Evolutionary conservation across 192 early-diverging fungal species (phyloP).

Genomic region (Entomortierella lignicola): DNA sequence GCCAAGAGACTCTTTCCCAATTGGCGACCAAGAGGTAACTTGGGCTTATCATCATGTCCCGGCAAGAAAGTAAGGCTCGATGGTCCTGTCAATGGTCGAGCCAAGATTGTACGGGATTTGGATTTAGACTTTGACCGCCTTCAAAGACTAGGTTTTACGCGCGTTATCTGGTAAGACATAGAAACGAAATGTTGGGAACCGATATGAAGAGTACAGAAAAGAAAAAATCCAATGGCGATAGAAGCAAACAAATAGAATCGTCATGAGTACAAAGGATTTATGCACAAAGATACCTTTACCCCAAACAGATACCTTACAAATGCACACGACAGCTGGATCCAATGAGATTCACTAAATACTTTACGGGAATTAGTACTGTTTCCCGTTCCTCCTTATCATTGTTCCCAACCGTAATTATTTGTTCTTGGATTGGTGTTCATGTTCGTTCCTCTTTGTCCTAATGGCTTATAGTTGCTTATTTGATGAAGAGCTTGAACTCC

Average conservation of each 20-base stretch:
- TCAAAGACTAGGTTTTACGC: conserved; percentile 63
- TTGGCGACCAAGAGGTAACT: conserved; percentile 64
- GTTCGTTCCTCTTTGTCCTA: conserved; percentile 15
- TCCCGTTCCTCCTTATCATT: conserved; percentile 24
- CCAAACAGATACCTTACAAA: no score
- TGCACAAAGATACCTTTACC: no score
- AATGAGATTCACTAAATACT: no score
- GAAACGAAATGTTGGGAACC: background rate
- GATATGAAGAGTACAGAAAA: no score
- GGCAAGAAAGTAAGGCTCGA: conserved; percentile 83
- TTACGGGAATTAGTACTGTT: conserved; percentile 11
- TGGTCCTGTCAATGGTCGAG: conserved; percentile 76
- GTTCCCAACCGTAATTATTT: background rate
- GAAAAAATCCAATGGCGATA: background rate
- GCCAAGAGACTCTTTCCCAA: conserved; percentile 24
- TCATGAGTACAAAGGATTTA: background rate
- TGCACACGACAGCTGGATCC: conserved; percentile 16
- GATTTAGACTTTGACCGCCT: conserved; percentile 78
- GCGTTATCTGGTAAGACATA: conserved; percentile 71
- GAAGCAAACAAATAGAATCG: background rate
- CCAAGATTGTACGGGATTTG: conserved; percentile 76
- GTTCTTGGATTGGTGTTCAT: background rate
- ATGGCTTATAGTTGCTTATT: conserved; percentile 66
- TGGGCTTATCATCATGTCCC: conserved; percentile 77
- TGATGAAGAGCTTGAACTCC: conserved; percentile 71